Evolutionary conservation across 306 rosid species (phyloP), one percentile per base, ranked within the genome.

Genomic region (Nissolia schottii): DNA sequence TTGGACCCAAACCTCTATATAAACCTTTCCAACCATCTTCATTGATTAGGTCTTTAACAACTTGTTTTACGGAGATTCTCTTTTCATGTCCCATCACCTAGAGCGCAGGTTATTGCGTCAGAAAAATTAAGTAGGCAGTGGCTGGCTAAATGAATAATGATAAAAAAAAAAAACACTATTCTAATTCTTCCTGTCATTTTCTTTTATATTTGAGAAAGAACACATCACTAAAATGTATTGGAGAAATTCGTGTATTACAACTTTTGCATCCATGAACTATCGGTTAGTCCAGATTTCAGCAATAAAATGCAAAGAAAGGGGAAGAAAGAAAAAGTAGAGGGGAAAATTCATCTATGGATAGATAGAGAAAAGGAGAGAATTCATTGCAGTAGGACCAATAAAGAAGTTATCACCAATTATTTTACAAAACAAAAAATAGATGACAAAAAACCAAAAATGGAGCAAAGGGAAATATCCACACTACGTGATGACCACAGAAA

Each of bases 21-120:
- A 93, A 77, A 48, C 98, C 98, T 84, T 78, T 83, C 98, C 97
- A 90, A 56, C 98, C 98, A 55, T 93, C 98, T 48, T 93, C 98
- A 1, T 41, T 40, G 24, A 93, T 80, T 76, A 93, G 84, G 75
- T 80, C 82, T 85, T 79, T 89, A 62, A 90, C 85, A 76, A 93
- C 88, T 81, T 93, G 83, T 81, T 91, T 89, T 16, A 87, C 80
- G 57, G 96, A 81, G 69, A 48, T 87, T 73, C 76, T 82, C 75
- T 80, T 84, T 64, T 85, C 98, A 38, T 81, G 89, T 67, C 89
- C 92, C 64, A 78, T 79, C 75, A 90, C 97, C 98, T 93, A 53
- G 37, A 75, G n/a, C 37, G 78, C 66, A 77, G 46, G 62, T 31
- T 9, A 73, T 79, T 55, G 57, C 62, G 46, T 64, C 61, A 77